Conservation (phyloP, 2,329 filamentous ascomycete genomes). For the Saccharata proteae region DNA sequence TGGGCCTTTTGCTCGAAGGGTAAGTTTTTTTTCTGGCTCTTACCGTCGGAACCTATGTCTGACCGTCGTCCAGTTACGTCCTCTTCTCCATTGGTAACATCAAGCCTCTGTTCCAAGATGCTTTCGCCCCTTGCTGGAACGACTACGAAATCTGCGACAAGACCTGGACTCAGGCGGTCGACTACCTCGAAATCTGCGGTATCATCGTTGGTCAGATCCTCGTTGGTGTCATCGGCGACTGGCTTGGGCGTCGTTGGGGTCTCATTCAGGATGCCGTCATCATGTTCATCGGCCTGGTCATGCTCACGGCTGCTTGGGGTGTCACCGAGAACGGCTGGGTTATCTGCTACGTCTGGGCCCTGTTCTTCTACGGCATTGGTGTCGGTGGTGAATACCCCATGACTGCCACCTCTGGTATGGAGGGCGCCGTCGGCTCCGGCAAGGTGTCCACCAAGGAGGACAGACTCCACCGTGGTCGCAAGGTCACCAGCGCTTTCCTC, state of each 20-base stretch:
- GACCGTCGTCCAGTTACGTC: constrained; percentile 75
- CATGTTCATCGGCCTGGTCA: constrained; percentile 87
- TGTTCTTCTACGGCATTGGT: constrained; percentile 76
- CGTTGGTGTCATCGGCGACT: constrained; percentile 70
- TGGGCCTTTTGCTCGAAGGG: constrained; percentile 82
- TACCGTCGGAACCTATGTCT: too few species aligned
- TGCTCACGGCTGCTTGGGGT: constrained; percentile 88
- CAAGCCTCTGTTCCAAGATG: constrained; percentile 63
- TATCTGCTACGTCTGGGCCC: constrained; percentile 88
- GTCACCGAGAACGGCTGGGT: constrained; percentile 83
- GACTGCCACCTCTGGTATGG: constrained; percentile 91
- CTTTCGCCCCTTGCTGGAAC: constrained; percentile 72
- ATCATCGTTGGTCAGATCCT: constrained; percentile 89
- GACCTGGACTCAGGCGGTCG: constrained; percentile 73
- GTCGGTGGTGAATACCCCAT: constrained; percentile 88
- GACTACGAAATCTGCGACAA: constrained; percentile 51
- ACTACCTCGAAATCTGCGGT: constrained; percentile 85
- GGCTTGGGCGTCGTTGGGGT: constrained; percentile 85
- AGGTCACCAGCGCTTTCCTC: constrained; percentile 89
- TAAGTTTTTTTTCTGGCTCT: too few species aligned
- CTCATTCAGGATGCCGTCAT: constrained; percentile 88
- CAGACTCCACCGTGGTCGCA: constrained; percentile 86
- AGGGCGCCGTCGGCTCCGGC: constrained; percentile 74
- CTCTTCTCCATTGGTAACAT: constrained; percentile 95
- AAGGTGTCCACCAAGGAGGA: constrained; percentile 85